Evolutionary conservation across 164 flowering plant genomes (phyloP).

Genomic region (Aristolochia fimbriata): DNA sequence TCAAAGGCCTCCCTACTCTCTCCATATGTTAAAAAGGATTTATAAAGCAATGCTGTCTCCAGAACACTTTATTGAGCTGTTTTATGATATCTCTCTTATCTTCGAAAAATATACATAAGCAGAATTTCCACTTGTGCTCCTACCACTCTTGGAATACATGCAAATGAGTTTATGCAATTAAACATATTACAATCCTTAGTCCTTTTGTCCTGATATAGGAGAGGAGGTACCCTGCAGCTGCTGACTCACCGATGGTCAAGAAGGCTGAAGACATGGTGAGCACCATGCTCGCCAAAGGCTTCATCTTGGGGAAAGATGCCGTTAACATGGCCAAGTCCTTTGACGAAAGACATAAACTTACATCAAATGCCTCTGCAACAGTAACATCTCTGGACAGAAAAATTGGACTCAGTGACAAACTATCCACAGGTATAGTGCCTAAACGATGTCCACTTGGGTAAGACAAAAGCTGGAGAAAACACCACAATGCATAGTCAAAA

Average conservation of each 20-base stretch:
- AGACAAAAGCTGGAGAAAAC: background rate
- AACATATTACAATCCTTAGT: background rate
- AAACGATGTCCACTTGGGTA: background rate
- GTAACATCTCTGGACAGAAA: constrained; percentile 50
- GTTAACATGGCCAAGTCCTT: constrained; percentile 58
- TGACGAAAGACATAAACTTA: constrained; percentile 51
- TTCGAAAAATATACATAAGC: too few species aligned
- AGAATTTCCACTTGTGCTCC: too few species aligned
- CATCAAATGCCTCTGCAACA: constrained; percentile 57
- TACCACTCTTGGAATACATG: too few species aligned
- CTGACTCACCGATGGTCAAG: constrained; percentile 31
- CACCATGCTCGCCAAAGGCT: constrained; percentile 80
- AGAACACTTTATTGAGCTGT: too few species aligned
- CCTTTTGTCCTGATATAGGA: constrained; percentile 17
- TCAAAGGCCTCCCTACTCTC: too few species aligned
- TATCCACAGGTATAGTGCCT: constrained; percentile 23
- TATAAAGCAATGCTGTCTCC: too few species aligned
- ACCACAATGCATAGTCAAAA: too few species aligned
- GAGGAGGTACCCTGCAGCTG: constrained; percentile 7
- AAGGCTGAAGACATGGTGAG: constrained; percentile 76
- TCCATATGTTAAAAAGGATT: too few species aligned
- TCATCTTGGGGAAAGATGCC: constrained; percentile 73
- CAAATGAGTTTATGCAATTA: too few species aligned
- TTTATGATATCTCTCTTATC: too few species aligned
- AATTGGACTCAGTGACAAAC: constrained; percentile 60